Percentiles rank a stretch among this genome's conserved stretches.
Conservation (phyloP, 1,284 basidiomycete genomes). For the Malassezia arunalokei region DNA sequence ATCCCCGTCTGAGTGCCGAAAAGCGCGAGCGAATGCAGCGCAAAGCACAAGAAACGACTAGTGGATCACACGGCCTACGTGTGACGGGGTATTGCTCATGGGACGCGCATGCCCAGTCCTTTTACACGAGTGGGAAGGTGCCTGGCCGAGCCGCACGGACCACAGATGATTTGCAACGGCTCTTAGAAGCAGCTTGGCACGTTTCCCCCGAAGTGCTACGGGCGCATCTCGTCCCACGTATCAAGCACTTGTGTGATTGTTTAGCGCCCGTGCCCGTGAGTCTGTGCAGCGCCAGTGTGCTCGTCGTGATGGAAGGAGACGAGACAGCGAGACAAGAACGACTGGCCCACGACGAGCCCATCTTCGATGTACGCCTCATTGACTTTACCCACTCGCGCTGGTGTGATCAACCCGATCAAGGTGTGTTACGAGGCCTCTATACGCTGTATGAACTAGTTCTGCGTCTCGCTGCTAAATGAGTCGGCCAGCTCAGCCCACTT, state of each 20-base stretch:
- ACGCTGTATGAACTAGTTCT: conserved; percentile 3
- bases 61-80: conserved; percentile 8
- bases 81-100: conserved; percentile 8
- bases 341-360: not conserved
- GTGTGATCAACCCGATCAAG: not conserved
- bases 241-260: not conserved
- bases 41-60: conserved; percentile 13
- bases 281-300: conserved; percentile 10
- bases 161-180: not conserved
- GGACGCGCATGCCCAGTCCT: not conserved
- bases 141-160: conserved; percentile 10
- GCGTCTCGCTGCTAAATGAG: not conserved
- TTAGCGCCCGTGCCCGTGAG: not conserved
- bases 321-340: not conserved
- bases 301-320: conserved; percentile 11
- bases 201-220: not conserved
- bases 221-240: not conserved
- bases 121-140: conserved; percentile 2
- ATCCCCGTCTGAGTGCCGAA: not conserved
- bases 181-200: not conserved
- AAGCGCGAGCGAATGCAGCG: conserved; percentile 13
- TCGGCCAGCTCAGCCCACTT: conserved; percentile 3
- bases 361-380: conserved; percentile 10
- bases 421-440: conserved; percentile 2
- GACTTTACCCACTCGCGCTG: conserved; percentile 15